Evolutionary conservation across 306 rosid species (phyloP).

Genomic region (Pyrus communis): DNA sequence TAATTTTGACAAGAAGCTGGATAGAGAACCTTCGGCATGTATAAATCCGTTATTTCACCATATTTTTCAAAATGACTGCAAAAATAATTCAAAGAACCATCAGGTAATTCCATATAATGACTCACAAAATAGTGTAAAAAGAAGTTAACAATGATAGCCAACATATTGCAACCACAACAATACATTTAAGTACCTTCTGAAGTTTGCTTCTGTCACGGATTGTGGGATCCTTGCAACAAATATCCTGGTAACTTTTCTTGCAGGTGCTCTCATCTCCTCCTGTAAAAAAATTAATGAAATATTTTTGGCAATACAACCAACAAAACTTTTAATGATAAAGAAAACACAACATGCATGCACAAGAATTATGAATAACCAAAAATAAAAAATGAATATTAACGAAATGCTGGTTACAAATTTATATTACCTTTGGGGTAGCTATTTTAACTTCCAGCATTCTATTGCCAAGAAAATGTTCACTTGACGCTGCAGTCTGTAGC

Average conservation of each 20-base stretch:
- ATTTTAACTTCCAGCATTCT: slow-evolving; percentile 95
- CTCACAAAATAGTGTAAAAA: background rate
- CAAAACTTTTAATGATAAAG: background rate
- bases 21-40: slow-evolving; percentile 88
- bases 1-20: background rate
- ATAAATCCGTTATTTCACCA: slow-evolving; percentile 93
- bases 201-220: slow-evolving; percentile 75
- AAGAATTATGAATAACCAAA: background rate
- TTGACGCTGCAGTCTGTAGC: slow-evolving; percentile 59
- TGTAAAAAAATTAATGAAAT: slow-evolving; percentile 8
- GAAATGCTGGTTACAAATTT: background rate
- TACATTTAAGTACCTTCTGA: slow-evolving; percentile 57
- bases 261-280: slow-evolving; percentile 97
- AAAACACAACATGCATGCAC: background rate
- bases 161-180: background rate
- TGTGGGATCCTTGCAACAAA: slow-evolving; percentile 93
- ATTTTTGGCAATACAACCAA: background rate
- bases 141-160: background rate
- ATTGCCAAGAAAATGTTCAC: slow-evolving; percentile 84
- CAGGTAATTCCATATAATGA: slow-evolving; percentile 4
- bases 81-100: background rate
- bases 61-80: slow-evolving; percentile 96
- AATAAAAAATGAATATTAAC: background rate
- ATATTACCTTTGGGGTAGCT: slow-evolving; percentile 88
- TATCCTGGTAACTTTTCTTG: slow-evolving; percentile 80